Evolutionary conservation across 108 stramenopile species (phyloP).

Genomic region (Fragilaria crotonensis): DNA sequence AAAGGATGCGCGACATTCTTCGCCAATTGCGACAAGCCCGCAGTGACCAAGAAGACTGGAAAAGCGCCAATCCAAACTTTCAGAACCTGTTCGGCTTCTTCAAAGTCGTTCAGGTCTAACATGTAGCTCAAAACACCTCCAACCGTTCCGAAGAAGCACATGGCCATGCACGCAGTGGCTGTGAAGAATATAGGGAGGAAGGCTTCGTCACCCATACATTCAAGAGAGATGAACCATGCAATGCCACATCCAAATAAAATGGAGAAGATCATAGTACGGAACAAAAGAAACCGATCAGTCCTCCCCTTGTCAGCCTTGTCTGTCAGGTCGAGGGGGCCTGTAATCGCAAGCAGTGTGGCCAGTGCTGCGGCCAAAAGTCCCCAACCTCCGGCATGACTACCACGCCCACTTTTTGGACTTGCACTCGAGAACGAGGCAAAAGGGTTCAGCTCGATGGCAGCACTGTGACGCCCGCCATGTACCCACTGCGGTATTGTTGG

Average conservation of each 20-base stretch:
- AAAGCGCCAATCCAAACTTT: constrained; percentile 54
- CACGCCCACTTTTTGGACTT: constrained; percentile 15
- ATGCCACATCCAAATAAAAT: constrained; percentile 73
- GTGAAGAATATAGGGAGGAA: constrained; percentile 53
- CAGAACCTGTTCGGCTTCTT: constrained; percentile 55
- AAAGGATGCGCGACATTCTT: constrained; percentile 41
- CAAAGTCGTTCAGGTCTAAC: constrained; percentile 57
- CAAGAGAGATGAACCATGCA: constrained; percentile 68
- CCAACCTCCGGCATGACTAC: constrained; percentile 56
- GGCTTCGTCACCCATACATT: constrained; percentile 62
- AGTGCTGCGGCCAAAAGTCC: constrained; percentile 59
- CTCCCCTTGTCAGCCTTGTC: constrained; percentile 47
- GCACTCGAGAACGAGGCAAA: constrained; percentile 45
- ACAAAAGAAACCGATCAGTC: constrained; percentile 50
- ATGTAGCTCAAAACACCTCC: constrained; percentile 63
- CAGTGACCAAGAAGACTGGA: constrained; percentile 32
- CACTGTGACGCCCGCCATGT: neutral
- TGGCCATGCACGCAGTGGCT: constrained; percentile 47
- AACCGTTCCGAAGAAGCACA: constrained; percentile 69
- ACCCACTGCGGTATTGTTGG: constrained; percentile 48
- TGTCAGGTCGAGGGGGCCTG: constrained; percentile 68
- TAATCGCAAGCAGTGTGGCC: constrained; percentile 67
- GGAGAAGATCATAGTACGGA: constrained; percentile 75
- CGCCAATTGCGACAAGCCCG: constrained; percentile 29
- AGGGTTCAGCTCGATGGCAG: constrained; percentile 16